These are phyloP conservation scores for Salix arbutifolia DNA, from an alignment of 345 rosid species.

Conservation along the genomic window DNA sequence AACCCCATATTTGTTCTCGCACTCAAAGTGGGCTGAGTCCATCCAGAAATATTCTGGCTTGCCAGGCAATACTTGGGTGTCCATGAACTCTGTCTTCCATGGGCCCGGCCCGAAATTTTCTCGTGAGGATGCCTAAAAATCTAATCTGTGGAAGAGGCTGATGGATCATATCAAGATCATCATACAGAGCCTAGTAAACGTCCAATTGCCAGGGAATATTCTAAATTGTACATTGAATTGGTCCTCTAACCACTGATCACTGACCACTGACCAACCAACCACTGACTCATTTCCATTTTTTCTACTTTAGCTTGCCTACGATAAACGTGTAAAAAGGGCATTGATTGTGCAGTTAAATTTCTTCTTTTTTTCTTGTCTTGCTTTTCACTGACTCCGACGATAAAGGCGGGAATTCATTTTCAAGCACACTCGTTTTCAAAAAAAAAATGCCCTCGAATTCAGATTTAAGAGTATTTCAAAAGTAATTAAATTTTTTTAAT, in stretches of 20 bases:
- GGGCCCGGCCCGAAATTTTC: too few species aligned
- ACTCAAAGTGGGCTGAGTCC: not conserved
- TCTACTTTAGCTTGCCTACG: not conserved
- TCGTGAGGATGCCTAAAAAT: too few species aligned
- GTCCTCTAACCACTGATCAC: not conserved
- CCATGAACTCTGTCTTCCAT: too few species aligned
- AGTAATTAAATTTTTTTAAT: too few species aligned
- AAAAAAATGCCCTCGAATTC: too few species aligned
- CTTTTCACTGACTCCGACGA: not conserved
- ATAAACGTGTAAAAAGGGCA: not conserved
- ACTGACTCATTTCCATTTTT: not conserved
- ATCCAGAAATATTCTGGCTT: too few species aligned
- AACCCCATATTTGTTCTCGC: not conserved
- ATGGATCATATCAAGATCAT: too few species aligned
- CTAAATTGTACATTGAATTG: not conserved
- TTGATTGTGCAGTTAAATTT: not conserved
- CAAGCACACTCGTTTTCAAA: not conserved
- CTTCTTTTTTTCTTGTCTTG: not conserved
- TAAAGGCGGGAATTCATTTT: not conserved
- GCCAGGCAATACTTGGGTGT: not conserved
- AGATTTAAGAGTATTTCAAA: too few species aligned
- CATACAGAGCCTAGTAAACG: not conserved
- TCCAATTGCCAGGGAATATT: not conserved
- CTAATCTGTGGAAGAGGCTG: too few species aligned
- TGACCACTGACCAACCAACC: not conserved